These are phyloP conservation scores for Aquilaria sinensis DNA, from an alignment of 345 rosid genomes.

Conservation along the genomic window DNA sequence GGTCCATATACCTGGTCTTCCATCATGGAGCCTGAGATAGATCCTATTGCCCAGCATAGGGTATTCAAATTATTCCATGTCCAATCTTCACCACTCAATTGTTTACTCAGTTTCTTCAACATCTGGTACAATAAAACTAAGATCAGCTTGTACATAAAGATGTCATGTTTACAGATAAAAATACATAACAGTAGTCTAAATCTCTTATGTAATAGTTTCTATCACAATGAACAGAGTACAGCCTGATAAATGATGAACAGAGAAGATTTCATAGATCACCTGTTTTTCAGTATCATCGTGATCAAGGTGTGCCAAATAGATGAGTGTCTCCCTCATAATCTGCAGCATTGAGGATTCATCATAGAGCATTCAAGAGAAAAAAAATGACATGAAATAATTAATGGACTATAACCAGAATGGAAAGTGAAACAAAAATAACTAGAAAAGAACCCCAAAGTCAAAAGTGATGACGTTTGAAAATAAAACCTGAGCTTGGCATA, in stretches of 20 bases:
- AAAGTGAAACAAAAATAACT: too few relatives aligned
- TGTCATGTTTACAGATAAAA: neutral
- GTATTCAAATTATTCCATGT: conserved; percentile 96
- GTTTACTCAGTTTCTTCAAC: conserved; percentile 93
- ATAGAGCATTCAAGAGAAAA: too few relatives aligned
- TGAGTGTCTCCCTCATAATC: conserved; percentile 97
- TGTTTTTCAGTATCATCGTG: conserved; percentile 98
- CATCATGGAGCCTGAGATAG: conserved; percentile 98
- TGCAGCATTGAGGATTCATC: conserved; percentile 29
- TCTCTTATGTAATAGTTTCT: neutral
- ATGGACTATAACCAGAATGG: too few relatives aligned
- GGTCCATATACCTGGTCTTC: conserved; percentile 77
- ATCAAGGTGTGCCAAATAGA: conserved; percentile 92
- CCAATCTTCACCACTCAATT: conserved; percentile 96
- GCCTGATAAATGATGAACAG: neutral
- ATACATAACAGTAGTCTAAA: neutral
- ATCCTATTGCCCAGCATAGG: conserved; percentile 99
- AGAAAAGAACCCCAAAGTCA: too few relatives aligned
- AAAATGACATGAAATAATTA: too few relatives aligned
- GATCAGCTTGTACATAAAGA: conserved; percentile 7
- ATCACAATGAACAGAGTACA: neutral
- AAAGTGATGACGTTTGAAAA: too few relatives aligned
- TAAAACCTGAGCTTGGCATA: too few relatives aligned
- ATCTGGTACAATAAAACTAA: conserved; percentile 38
- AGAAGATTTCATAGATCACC: conserved; percentile 31